Base-by-base conservation (phyloP, 2,329 filamentous ascomycete species). In the Penicillium crustosum region DNA sequence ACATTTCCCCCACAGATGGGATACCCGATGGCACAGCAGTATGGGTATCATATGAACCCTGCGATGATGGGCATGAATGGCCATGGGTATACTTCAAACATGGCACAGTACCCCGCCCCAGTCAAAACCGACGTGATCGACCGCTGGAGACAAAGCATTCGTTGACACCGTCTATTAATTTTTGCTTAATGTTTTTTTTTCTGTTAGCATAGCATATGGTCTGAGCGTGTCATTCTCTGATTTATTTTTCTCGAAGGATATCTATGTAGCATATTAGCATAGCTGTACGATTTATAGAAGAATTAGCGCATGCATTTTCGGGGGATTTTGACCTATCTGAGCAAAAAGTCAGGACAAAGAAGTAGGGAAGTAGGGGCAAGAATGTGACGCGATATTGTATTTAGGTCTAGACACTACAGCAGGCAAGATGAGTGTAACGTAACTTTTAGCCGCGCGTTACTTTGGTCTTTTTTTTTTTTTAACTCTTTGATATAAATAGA, bases 41-140 rank as follows among this genome's bases (percentile, higher is more conserved):
- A 69, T 49, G 68, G 62, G 4, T 61, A 71, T 55, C 68, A 65
- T 19, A 62, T 65, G 50, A 68, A 66, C n/a, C 60, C 68, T 57
- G 66, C 65, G 23, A 65, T 67, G 38, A 55, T 69, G 52, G 66
- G 67, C 6, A 68, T 67, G 64, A 66, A 66, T 44, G 61, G 66
- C 29, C 59, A 70, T 59, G 67, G 57, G 23, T 70, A 73, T 60
- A 57, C 64, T 15, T 62, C 69, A 6, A 70, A 61, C 53, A 65
- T 67, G 62, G 66, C 68, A 29, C 68, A 72, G 57, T 70, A 69
- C 29, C 66, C 69, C 68, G 78, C 83, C 67, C 73, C 78, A 5
- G 75, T 75, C 53, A 82, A 84, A 66, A 75, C 82, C 53, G 83
- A 81, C 58, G 75, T 82, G 58, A 85, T 87, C 71, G 83, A 86